Conservation (phyloP, 1,139 yeast species). For the Nakaseomyces nivariensis region DNA sequence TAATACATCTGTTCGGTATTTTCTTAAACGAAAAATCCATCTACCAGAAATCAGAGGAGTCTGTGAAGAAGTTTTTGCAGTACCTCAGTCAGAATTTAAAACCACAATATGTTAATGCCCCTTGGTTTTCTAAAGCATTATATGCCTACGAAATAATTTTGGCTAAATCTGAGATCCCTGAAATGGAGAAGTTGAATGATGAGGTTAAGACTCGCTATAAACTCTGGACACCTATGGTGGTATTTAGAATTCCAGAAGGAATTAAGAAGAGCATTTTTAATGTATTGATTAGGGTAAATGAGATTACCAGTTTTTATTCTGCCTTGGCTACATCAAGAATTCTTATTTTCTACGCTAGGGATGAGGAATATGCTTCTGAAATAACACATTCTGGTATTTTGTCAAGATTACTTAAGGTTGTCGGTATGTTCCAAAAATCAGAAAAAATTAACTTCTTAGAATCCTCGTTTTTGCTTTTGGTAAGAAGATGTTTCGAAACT, state of each 20-base stretch:
- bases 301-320: constrained; percentile 36
- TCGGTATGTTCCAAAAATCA: constrained; percentile 26
- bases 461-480: constrained; percentile 37
- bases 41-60: constrained; percentile 22
- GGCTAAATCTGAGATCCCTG: constrained; percentile 38
- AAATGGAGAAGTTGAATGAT: constrained; percentile 20
- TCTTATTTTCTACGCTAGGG: constrained; percentile 43
- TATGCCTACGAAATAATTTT: constrained; percentile 41
- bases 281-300: constrained; percentile 33
- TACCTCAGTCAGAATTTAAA: constrained; percentile 35
- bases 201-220: constrained; percentile 22
- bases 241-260: constrained; percentile 28
- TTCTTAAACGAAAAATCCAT: constrained; percentile 31
- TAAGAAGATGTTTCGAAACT: constrained; percentile 66
- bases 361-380: constrained; percentile 32
- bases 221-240: constrained; percentile 15
- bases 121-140: constrained; percentile 45
- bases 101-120: constrained; percentile 32
- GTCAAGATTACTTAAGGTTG: constrained; percentile 27
- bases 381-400: constrained; percentile 40
- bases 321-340: constrained; percentile 45
- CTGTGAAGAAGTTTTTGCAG: constrained; percentile 32
- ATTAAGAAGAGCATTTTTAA: constrained; percentile 36
- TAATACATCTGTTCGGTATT: constrained; percentile 40
- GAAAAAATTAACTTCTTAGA: constrained; percentile 28